These are phyloP conservation scores for Musa troglodytarum DNA, from an alignment of 176 grass and related monocot species.

Conservation along the genomic window DNA sequence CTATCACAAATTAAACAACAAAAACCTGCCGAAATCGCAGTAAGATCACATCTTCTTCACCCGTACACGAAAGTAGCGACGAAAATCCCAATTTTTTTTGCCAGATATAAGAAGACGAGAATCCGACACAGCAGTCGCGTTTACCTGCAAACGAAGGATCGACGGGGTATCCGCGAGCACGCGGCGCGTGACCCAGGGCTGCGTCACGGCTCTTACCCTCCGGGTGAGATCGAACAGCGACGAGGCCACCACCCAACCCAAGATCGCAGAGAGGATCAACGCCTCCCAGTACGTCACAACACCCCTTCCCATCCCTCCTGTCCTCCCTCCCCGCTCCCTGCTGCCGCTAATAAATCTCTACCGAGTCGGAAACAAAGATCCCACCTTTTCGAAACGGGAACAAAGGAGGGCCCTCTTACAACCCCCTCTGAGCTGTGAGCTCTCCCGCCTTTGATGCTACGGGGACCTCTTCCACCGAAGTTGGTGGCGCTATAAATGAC, in stretches of 20 bases:
- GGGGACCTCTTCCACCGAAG: background rate
- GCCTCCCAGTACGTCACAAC: constrained; percentile 72
- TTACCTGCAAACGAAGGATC: constrained; percentile 71
- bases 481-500: background rate
- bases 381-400: background rate
- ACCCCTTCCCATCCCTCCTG: constrained; percentile 30
- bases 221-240: constrained; percentile 73
- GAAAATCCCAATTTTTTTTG: background rate
- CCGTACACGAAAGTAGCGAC: background rate
- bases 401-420: background rate
- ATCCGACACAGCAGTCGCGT: background rate
- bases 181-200: constrained; percentile 62
- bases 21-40: too few species aligned
- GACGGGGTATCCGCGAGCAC: constrained; percentile 50
- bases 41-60: too few species aligned
- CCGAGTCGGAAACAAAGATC: background rate
- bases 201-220: constrained; percentile 38
- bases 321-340: constrained; percentile 7
- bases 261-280: constrained; percentile 46
- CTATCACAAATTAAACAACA: background rate
- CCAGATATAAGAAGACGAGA: background rate
- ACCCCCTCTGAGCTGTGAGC: constrained; percentile 3
- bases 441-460: background rate
- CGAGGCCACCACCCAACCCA: constrained; percentile 68
- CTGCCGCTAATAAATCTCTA: background rate